Conservation (phyloP, 2,329 filamentous ascomycete species). For the Scytalidium sp. region DNA sequence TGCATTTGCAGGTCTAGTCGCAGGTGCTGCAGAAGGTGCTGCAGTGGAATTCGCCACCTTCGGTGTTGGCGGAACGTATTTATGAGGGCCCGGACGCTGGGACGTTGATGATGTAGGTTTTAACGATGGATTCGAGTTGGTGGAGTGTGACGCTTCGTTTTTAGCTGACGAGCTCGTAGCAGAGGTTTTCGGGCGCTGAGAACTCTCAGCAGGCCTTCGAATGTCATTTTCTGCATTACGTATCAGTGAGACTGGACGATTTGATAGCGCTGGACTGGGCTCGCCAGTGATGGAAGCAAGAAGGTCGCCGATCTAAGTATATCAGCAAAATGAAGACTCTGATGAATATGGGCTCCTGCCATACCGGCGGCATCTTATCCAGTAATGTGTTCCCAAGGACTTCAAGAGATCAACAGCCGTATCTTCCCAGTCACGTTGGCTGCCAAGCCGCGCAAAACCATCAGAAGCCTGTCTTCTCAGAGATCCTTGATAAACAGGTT, state of each 20-base stretch:
- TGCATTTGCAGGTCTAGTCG: neutral
- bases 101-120: neutral
- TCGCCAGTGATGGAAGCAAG: slow-evolving; percentile 60
- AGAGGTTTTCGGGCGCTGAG: slow-evolving; percentile 31
- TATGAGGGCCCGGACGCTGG: neutral
- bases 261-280: slow-evolving; percentile 33
- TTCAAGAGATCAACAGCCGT: neutral
- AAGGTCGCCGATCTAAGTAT: slow-evolving; percentile 50
- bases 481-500: neutral
- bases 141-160: neutral
- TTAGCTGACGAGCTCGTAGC: slow-evolving; percentile 17
- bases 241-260: slow-evolving; percentile 24
- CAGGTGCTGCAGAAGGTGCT: slow-evolving; percentile 3
- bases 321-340: slow-evolving; percentile 12
- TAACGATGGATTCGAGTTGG: neutral
- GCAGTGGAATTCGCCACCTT: slow-evolving; percentile 4
- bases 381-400: neutral
- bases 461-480: neutral
- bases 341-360: neutral
- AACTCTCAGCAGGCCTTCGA: slow-evolving; percentile 38
- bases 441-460: neutral
- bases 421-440: neutral
- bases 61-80: neutral
- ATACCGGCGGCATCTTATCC: neutral
- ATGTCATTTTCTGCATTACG: slow-evolving; percentile 56